Percentiles rank a stretch among this genome's conserved stretches.
These are phyloP conservation scores for Camellia lanceoleosa DNA, from an alignment of 148 eudicot species.

Conservation along the genomic window DNA sequence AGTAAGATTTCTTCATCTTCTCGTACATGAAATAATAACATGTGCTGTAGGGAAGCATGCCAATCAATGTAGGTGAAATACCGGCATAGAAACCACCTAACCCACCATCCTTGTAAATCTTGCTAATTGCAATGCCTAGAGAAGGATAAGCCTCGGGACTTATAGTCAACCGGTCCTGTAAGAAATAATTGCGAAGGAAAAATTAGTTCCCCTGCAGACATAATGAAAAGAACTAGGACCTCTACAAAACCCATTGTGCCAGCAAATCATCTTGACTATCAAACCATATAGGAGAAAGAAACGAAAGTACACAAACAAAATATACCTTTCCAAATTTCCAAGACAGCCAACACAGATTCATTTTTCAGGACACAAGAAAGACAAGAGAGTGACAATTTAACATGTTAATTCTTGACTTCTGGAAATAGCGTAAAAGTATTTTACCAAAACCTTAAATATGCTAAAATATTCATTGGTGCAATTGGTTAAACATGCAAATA, in stretches of 20 bases:
- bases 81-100: conserved; percentile 71
- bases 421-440: neutral
- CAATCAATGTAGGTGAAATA: conserved; percentile 71
- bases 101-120: conserved; percentile 77
- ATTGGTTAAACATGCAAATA: conserved; percentile 17
- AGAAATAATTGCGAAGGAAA: conserved; percentile 16
- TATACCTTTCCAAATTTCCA: neutral
- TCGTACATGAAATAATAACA: conserved; percentile 98
- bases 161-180: conserved; percentile 87
- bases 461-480: neutral
- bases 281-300: neutral
- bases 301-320: neutral
- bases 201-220: conserved; percentile 1
- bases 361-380: neutral
- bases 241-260: neutral
- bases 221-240: conserved; percentile 1
- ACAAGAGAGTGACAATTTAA: neutral
- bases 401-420: neutral
- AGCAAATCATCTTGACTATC: neutral
- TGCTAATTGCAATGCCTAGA: conserved; percentile 59
- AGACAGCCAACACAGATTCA: neutral
- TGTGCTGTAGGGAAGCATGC: conserved; percentile 97
- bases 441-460: neutral
- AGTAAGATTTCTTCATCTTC: conserved; percentile 72
- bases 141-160: conserved; percentile 82